Evolutionary conservation across 2,329 filamentous ascomycete species (phyloP).

Genomic region (Aspergillus japonicus): DNA sequence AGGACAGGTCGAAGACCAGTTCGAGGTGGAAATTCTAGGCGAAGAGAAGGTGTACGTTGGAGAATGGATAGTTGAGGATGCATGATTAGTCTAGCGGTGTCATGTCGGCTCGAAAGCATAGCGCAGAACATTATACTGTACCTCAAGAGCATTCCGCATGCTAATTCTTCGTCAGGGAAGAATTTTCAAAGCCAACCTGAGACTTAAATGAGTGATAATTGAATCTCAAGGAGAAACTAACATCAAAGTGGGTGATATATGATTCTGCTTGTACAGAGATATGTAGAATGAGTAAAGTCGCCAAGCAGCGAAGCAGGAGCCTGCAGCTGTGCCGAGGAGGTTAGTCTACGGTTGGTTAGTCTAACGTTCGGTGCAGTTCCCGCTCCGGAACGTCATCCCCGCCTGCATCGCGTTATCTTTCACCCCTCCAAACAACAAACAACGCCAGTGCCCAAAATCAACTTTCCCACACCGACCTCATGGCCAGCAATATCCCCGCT

Average conservation of each 20-base stretch:
- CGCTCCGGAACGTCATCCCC: slow-evolving; percentile 25
- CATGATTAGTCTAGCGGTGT: slow-evolving; percentile 14
- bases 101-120: background rate
- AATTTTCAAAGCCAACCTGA: background rate
- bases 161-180: no score
- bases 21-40: slow-evolving; percentile 45
- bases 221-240: background rate
- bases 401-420: slow-evolving; percentile 10
- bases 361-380: slow-evolving; percentile 3
- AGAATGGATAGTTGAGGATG: slow-evolving; percentile 41
- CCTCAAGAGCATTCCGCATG: no score
- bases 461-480: slow-evolving; percentile 39
- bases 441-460: background rate
- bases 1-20: slow-evolving; percentile 49
- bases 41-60: slow-evolving; percentile 46
- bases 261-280: background rate
- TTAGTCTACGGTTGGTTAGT: background rate
- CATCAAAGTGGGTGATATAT: background rate
- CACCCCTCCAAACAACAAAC: slow-evolving; percentile 2
- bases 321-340: background rate
- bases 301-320: background rate
- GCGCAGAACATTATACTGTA: background rate
- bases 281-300: no score
- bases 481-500: slow-evolving; percentile 70
- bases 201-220: background rate